Conservation (phyloP, 176 grass and related monocot species). For the Triticum aestivum region DNA sequence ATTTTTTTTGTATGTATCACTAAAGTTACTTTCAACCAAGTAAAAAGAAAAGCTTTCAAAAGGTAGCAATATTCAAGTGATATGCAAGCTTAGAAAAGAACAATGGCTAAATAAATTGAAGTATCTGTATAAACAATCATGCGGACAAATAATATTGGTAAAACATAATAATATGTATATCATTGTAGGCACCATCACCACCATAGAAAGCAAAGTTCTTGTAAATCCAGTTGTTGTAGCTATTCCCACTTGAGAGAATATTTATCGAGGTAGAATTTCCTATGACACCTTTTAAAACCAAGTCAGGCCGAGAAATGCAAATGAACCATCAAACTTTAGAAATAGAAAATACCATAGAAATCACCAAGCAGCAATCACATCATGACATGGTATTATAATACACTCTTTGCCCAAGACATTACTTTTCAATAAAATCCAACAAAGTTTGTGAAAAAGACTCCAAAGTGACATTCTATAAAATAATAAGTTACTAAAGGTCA, state of each 20-base stretch:
- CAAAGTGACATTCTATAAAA: not conserved
- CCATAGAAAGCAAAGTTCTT: not conserved
- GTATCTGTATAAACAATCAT: not conserved
- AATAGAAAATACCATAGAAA: not conserved
- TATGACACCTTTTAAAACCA: not conserved
- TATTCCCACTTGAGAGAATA: not conserved
- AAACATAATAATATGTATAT: not conserved
- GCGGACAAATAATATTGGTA: not conserved
- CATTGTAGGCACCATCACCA: not conserved
- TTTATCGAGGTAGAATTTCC: not conserved
- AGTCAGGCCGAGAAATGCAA: not conserved
- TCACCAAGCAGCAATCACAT: not conserved
- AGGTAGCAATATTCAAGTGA: not conserved
- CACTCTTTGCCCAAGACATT: not conserved
- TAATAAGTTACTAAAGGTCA: not conserved
- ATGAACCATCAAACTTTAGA: not conserved
- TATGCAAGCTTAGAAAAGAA: not conserved
- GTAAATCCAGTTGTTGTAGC: not conserved
- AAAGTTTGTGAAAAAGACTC: not conserved
- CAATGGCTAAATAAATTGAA: not conserved
- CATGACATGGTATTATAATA: not conserved
- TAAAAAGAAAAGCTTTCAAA: not conserved
- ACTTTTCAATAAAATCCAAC: not conserved
- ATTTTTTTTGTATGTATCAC: not conserved
- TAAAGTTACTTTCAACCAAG: not conserved